Base-by-base conservation (phyloP, 345 rosid genomes). In the Passiflora organensis region DNA sequence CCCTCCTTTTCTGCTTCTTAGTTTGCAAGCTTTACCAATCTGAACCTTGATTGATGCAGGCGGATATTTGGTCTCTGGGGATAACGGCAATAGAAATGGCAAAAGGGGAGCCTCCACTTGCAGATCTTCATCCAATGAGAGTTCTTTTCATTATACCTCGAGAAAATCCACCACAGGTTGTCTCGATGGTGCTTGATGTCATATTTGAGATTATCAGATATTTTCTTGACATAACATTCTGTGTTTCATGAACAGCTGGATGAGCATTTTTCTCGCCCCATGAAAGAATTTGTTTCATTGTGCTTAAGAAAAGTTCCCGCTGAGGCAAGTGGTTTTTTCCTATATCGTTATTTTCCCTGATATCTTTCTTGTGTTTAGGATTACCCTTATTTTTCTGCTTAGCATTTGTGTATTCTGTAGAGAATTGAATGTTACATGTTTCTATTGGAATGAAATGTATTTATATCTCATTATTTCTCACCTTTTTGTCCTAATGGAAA, bases 91-190 rank as follows among this genome's bases (percentile, higher is more conserved):
- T 94, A 48, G 99, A 94, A 80, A 89, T 94, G 99, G 99, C 99
- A 9, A 94, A 89, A 72, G 99, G 97, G 74, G 99, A 94, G 76
- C 99, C 99, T 68, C 99, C 99, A 39, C 90, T 94, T 56, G 88
- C 99, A 23, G 99, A 89, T 80, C 96, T 94, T 69, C 99, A 87
- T 68, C 99, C 99, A 48, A 89, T 94, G 99, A 85, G 97, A 76
- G 99, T 89, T 66, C 97, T 94, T 62, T 94, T 94, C 59, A 94
- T 94, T 64, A 94, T 94, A 73, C 99, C 99, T 44, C 88, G 96
- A 72, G 99, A 94, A 81, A 94, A 68, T 78, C 99, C 99, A 32
- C 97, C 99, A 8, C 99, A 94, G 99, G 99, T 94, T 77, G n/a
- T n/a, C 63, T 69, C 51, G 55, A 51, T 64, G 36, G 49, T 55